Conservation (phyloP, 371 early-diverging fungal species). For the Lichtheimia ornata region DNA sequence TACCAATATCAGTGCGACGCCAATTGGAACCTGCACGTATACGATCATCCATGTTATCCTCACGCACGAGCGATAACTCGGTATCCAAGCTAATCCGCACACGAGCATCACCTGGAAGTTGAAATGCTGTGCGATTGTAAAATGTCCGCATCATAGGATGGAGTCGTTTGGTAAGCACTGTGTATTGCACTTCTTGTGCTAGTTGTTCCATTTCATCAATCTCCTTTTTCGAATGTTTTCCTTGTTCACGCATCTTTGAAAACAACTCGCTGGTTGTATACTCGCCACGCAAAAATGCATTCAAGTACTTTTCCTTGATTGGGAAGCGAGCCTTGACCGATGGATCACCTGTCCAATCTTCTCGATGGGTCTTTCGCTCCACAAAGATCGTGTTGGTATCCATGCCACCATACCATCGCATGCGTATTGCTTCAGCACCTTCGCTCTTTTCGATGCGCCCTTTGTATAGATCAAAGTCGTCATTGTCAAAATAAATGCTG, state of each 20-base stretch:
- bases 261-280: constrained; percentile 81
- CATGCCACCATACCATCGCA: constrained; percentile 97
- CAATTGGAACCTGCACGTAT: constrained; percentile 85
- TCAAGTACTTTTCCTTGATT: constrained; percentile 95
- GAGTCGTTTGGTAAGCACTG: constrained; percentile 76
- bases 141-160: constrained; percentile 93
- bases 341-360: constrained; percentile 97
- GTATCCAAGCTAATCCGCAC: constrained; percentile 99
- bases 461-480: constrained; percentile 89
- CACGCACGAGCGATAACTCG: constrained; percentile 95
- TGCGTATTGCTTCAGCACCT: constrained; percentile 90
- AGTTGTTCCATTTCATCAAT: constrained; percentile 78
- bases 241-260: constrained; percentile 81
- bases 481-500: constrained; percentile 98
- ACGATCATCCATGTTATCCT: constrained; percentile 80
- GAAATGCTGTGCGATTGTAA: constrained; percentile 99
- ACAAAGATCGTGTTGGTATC: constrained; percentile 88
- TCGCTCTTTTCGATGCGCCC: constrained; percentile 94
- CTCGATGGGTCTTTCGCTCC: constrained; percentile 98
- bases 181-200: constrained; percentile 84
- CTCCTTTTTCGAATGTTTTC: constrained; percentile 80
- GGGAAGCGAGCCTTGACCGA: constrained; percentile 96
- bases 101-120: constrained; percentile 97
- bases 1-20: constrained; percentile 93
- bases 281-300: constrained; percentile 81